Conservation (phyloP, 352 stramenopile species). For the Phytophthora multivora region DNA sequence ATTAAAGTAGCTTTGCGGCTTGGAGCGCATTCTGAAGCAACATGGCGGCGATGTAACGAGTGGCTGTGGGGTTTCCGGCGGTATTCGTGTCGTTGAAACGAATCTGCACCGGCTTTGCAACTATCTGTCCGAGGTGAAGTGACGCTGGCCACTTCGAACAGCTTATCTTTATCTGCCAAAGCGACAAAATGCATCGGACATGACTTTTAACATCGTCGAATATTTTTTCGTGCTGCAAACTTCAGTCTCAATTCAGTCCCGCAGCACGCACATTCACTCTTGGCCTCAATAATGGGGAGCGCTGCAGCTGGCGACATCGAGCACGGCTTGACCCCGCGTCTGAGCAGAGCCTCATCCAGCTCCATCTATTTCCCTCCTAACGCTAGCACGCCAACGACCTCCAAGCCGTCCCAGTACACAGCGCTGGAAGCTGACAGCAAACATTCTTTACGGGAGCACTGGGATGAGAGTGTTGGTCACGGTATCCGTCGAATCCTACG, state of each 20-base stretch:
- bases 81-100: constrained; percentile 19
- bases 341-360: constrained; percentile 19
- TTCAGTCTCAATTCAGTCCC: constrained; percentile 11
- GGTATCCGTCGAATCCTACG: constrained; percentile 26
- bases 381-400: background rate
- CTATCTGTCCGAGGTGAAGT: background rate
- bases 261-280: constrained; percentile 12
- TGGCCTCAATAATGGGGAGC: constrained; percentile 9
- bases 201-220: constrained; percentile 5
- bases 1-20: background rate
- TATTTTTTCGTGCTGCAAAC: background rate
- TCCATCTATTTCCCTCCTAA: constrained; percentile 22
- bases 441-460: constrained; percentile 23
- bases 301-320: constrained; percentile 21
- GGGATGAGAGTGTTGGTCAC: constrained; percentile 37
- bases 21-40: constrained; percentile 7
- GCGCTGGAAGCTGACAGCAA: constrained; percentile 16
- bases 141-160: background rate
- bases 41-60: constrained; percentile 10
- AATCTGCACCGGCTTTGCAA: constrained; percentile 2
- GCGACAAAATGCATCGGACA: constrained; percentile 5
- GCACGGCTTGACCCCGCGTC: constrained; percentile 14
- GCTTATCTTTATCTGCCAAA: background rate
- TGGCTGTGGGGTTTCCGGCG: constrained; percentile 17
- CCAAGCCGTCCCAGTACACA: constrained; percentile 24